Percentiles rank a stretch among this genome's conserved stretches.
These are phyloP conservation scores for Candida endomychidarum DNA, from an alignment of 805 yeast genomes.

Conservation along the genomic window DNA sequence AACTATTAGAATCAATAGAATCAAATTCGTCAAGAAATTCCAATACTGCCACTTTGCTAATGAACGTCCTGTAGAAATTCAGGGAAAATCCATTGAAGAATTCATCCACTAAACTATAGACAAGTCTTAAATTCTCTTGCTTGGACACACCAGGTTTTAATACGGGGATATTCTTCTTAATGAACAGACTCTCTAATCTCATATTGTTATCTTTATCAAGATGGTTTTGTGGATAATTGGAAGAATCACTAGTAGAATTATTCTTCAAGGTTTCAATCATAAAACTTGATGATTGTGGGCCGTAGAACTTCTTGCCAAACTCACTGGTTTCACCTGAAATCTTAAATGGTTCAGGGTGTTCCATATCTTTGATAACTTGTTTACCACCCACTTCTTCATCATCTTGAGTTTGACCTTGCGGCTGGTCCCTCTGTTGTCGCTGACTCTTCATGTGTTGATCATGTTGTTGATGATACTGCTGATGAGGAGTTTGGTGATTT, in stretches of 20 bases:
- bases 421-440: neutral
- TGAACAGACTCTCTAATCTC: constrained; percentile 19
- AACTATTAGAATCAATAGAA: constrained; percentile 29
- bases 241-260: constrained; percentile 3
- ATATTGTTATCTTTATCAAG: constrained; percentile 13
- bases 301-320: constrained; percentile 46
- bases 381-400: constrained; percentile 1
- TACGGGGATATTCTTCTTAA: constrained; percentile 34
- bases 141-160: constrained; percentile 8
- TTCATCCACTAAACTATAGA: constrained; percentile 36
- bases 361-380: constrained; percentile 2
- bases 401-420: neutral
- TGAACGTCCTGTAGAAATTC: constrained; percentile 42
- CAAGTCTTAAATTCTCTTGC: constrained; percentile 29
- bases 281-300: constrained; percentile 49
- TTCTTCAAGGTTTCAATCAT: constrained; percentile 42
- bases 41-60: constrained; percentile 32
- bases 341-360: constrained; percentile 7
- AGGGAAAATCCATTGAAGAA: constrained; percentile 37
- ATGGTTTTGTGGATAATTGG: constrained; percentile 12
- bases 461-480: neutral
- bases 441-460: constrained; percentile 1
- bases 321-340: constrained; percentile 40
- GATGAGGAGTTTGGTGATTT: constrained; percentile 7
- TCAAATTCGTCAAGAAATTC: constrained; percentile 39